Conservation (phyloP, 2,329 filamentous ascomycete genomes). For the Ophiocordyceps camponoti-rufipedis region DNA sequence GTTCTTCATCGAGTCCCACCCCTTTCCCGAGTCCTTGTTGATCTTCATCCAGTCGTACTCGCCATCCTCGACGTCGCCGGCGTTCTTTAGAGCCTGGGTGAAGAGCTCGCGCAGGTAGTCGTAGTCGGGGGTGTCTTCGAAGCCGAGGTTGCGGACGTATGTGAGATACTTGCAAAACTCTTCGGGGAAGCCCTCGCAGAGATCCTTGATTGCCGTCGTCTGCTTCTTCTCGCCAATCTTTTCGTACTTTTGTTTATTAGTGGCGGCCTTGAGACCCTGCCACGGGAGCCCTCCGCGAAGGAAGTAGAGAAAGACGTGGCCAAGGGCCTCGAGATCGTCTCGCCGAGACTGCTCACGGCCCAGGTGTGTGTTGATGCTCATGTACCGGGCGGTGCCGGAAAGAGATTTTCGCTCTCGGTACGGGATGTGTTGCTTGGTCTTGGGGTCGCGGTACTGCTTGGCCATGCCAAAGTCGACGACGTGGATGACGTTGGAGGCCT, state of each 20-base stretch:
- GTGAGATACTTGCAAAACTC: conserved; percentile 99
- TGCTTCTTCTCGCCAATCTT: conserved; percentile 99
- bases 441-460: conserved; percentile 96
- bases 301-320: conserved; percentile 99
- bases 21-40: conserved; percentile 65
- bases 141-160: conserved; percentile 95
- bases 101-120: conserved; percentile 99
- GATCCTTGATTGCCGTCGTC: conserved; percentile 95
- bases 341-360: conserved; percentile 97
- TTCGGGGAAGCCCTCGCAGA: conserved; percentile 97
- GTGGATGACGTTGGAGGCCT: conserved; percentile 94
- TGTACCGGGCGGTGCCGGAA: conserved; percentile 91
- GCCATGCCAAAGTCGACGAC: conserved; percentile 99
- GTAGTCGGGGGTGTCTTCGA: conserved; percentile 99
- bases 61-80: conserved; percentile 87
- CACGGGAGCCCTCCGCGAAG: conserved; percentile 96
- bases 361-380: conserved; percentile 99
- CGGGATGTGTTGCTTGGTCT: conserved; percentile 98
- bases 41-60: conserved; percentile 99
- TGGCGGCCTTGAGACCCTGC: conserved; percentile 96
- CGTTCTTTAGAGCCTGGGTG: conserved; percentile 90
- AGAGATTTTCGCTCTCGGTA: conserved; percentile 94
- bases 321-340: conserved; percentile 98
- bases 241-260: conserved; percentile 99
- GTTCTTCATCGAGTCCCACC: conserved; percentile 62